These are phyloP conservation scores for Brasenia schreberi DNA, from an alignment of 164 flowering plant species.

Conservation along the genomic window DNA sequence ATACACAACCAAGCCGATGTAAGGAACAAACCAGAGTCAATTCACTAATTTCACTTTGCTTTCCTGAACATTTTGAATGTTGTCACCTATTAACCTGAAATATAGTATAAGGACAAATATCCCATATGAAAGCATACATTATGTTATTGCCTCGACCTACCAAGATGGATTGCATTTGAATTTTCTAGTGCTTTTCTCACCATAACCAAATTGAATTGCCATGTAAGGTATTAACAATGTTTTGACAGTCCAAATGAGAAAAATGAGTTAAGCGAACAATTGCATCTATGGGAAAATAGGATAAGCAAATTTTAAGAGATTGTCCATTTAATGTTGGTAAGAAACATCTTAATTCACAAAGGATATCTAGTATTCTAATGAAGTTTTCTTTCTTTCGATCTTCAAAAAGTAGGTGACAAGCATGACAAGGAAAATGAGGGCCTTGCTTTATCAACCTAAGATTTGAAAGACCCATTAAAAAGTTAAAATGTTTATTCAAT, in stretches of 20 bases:
- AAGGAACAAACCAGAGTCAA: slow-evolving; percentile 64
- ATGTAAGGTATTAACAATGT: slow-evolving; percentile 91
- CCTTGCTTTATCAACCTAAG: no score
- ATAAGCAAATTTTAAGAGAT: no score
- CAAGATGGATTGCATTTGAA: slow-evolving; percentile 26
- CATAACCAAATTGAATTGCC: slow-evolving; percentile 79
- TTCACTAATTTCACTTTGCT: slow-evolving; percentile 34
- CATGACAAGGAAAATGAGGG: slow-evolving; percentile 49
- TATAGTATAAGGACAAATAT: slow-evolving; percentile 53
- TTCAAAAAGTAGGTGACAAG: slow-evolving; percentile 89
- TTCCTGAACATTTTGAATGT: slow-evolving; percentile 51
- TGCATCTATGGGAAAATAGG: no score
- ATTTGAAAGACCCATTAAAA: no score
- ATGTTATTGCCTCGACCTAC: slow-evolving; percentile 51
- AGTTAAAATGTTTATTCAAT: no score
- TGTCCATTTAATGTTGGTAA: slow-evolving; percentile 66
- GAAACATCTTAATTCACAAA: slow-evolving; percentile 95
- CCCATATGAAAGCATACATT: slow-evolving; percentile 97
- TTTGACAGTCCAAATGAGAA: no score
- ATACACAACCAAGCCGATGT: slow-evolving; percentile 63
- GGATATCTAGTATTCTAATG: slow-evolving; percentile 62
- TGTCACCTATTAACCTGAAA: slow-evolving; percentile 93
- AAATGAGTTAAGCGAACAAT: no score
- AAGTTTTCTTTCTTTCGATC: slow-evolving; percentile 58
- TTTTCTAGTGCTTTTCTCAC: slow-evolving; percentile 19